phyloP scores from a whole-genome alignment of 306 rosid genomes.

The cucumber (Cucumis sativus) region DNA sequence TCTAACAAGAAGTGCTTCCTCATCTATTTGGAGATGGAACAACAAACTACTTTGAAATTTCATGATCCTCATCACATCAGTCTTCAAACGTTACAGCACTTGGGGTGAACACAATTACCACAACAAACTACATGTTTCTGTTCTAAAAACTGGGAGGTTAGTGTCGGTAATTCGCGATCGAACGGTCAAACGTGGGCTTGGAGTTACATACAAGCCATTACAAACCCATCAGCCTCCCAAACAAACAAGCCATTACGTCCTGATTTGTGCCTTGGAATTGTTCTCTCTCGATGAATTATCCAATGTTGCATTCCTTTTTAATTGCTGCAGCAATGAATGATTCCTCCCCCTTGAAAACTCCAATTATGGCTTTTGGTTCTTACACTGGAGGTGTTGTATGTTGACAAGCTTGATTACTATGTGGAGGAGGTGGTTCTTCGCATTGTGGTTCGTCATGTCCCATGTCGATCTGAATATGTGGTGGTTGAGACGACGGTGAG shows the following conservation, averaged over 20 bases:
- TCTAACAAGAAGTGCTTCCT: neutral
- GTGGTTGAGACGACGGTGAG: constrained; percentile 27
- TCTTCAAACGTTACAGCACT: neutral
- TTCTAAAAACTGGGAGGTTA: neutral
- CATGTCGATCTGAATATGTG: constrained; percentile 17
- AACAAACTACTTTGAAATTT: neutral
- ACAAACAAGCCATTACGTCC: neutral
- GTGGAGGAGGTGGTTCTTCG: constrained; percentile 12
- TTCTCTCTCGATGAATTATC: neutral
- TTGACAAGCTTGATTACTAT: constrained; percentile 19
- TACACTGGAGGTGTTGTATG: constrained; percentile 3
- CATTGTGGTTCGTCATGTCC: neutral
- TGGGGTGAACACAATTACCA: neutral
- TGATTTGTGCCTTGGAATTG: neutral
- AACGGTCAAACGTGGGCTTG: neutral
- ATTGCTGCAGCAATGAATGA: neutral
- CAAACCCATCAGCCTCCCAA: too few relatives aligned
- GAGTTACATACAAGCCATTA: too few relatives aligned
- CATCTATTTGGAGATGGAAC: neutral
- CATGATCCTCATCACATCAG: neutral
- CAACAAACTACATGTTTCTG: too few relatives aligned
- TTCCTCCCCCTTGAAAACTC: neutral
- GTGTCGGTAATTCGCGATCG: neutral
- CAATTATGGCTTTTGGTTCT: too few relatives aligned
- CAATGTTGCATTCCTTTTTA: neutral